Evolutionary conservation across 208 protist genomes (phyloP).

Genomic region (Cochliopodium minus): DNA sequence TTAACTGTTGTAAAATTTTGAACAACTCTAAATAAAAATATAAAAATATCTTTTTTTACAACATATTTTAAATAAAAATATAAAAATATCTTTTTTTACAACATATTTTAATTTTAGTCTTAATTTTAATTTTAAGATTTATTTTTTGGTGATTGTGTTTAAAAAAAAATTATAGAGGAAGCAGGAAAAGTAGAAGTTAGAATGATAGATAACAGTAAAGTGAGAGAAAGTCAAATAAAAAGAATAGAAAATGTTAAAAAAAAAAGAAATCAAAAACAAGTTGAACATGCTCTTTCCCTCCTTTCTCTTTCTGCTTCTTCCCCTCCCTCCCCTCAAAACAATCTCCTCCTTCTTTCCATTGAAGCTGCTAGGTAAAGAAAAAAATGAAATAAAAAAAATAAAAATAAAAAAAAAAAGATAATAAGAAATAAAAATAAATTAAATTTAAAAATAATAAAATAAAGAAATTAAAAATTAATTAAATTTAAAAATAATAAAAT

Average conservation of each 20-base stretch:
- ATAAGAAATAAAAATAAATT: too few species aligned
- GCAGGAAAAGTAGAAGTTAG: slow-evolving; percentile 49
- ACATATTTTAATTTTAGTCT: too few species aligned
- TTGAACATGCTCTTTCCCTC: slow-evolving; percentile 33
- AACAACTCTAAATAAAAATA: too few species aligned
- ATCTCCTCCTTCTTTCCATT: slow-evolving; percentile 62
- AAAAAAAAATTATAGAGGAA: slow-evolving; percentile 37
- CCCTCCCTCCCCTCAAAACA: slow-evolving; percentile 21
- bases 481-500: too few species aligned
- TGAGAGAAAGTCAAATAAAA: slow-evolving; percentile 49
- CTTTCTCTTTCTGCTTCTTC: slow-evolving; percentile 45
- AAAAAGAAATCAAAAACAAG: slow-evolving; percentile 35
- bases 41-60: too few species aligned
- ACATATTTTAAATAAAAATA: too few species aligned
- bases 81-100: too few species aligned
- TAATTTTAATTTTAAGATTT: slow-evolving; percentile 1
- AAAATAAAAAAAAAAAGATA: too few species aligned
- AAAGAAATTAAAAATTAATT: too few species aligned
- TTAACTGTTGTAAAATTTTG: too few species aligned
- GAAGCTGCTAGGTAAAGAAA: slow-evolving; percentile 59
- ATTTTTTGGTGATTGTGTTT: neutral
- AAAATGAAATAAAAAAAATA: too few species aligned
- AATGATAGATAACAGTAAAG: slow-evolving; percentile 67
- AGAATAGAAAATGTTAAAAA: slow-evolving; percentile 37
- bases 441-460: too few species aligned